Evolutionary conservation across 495 filamentous ascomycete species (phyloP).

Genomic region (Glarea lozoyensis): DNA sequence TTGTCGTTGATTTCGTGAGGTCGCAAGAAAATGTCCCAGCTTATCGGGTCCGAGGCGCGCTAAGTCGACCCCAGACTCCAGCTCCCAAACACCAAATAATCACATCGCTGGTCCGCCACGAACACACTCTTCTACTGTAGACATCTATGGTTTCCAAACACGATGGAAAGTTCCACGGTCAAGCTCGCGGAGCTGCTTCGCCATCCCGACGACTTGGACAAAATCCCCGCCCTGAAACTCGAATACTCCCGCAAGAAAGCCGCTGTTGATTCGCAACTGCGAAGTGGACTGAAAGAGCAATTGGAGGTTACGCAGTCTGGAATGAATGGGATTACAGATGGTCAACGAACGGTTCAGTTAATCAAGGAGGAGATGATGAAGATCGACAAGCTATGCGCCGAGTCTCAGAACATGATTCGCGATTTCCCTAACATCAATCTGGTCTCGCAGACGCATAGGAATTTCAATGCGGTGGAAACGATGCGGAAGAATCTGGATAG

Average conservation of each 20-base stretch:
- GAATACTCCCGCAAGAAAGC: constrained; percentile 94
- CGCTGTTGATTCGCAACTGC: constrained; percentile 81
- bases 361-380: constrained; percentile 98
- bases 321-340: constrained; percentile 77
- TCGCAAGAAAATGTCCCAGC: constrained; percentile 4
- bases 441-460: constrained; percentile 85
- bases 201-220: constrained; percentile 85
- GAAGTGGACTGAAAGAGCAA: constrained; percentile 78
- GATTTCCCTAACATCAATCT: constrained; percentile 97
- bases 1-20: background rate
- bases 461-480: constrained; percentile 82
- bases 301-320: constrained; percentile 85
- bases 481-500: constrained; percentile 86
- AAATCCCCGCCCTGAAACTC: constrained; percentile 78
- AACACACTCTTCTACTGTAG: no score
- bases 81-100: constrained; percentile 5
- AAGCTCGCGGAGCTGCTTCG: constrained; percentile 68
- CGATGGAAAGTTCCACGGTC: constrained; percentile 47
- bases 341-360: constrained; percentile 74
- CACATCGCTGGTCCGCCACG: background rate
- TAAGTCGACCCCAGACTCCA: constrained; percentile 1
- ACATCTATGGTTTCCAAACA: no score
- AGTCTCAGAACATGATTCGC: constrained; percentile 89
- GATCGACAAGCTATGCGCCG: constrained; percentile 94
- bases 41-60: background rate